Conservation (phyloP, 164 flowering plant genomes). For the Echeveria elegans region DNA sequence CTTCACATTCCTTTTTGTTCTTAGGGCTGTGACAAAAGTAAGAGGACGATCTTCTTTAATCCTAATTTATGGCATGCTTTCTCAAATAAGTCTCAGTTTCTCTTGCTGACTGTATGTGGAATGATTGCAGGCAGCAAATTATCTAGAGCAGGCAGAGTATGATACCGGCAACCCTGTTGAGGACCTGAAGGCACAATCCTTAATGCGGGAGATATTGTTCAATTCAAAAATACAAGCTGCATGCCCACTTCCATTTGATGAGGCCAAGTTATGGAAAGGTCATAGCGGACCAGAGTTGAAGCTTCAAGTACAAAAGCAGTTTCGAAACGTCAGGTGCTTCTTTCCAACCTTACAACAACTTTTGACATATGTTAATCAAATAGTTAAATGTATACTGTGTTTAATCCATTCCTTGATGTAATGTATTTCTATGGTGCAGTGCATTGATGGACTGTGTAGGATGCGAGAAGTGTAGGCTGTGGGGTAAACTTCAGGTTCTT, state of each 20-base stretch:
- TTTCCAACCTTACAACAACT: background rate
- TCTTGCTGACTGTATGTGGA: background rate
- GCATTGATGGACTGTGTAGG: constrained; percentile 96
- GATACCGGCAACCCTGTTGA: constrained; percentile 67
- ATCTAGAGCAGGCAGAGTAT: constrained; percentile 89
- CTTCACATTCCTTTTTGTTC: constrained; percentile 90
- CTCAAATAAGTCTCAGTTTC: background rate
- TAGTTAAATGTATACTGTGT: background rate
- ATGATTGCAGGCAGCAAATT: constrained; percentile 58
- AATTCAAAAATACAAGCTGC: constrained; percentile 73
- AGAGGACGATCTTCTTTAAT: background rate
- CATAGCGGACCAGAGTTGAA: constrained; percentile 81
- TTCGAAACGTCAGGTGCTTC: constrained; percentile 74
- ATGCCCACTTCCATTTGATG: constrained; percentile 94
- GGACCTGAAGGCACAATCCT: constrained; percentile 76
- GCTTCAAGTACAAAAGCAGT: constrained; percentile 74
- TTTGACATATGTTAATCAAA: background rate
- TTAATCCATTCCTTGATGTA: background rate
- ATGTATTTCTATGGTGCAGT: constrained; percentile 26
- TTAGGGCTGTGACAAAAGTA: constrained; percentile 90
- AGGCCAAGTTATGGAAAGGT: constrained; percentile 94
- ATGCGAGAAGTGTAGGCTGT: constrained; percentile 94
- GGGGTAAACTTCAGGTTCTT: constrained; percentile 99
- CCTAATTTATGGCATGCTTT: background rate
- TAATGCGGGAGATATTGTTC: constrained; percentile 59